These are phyloP conservation scores for Pseudozyma thailandica DNA, from an alignment of 1,284 basidiomycete species.

Conservation along the genomic window DNA sequence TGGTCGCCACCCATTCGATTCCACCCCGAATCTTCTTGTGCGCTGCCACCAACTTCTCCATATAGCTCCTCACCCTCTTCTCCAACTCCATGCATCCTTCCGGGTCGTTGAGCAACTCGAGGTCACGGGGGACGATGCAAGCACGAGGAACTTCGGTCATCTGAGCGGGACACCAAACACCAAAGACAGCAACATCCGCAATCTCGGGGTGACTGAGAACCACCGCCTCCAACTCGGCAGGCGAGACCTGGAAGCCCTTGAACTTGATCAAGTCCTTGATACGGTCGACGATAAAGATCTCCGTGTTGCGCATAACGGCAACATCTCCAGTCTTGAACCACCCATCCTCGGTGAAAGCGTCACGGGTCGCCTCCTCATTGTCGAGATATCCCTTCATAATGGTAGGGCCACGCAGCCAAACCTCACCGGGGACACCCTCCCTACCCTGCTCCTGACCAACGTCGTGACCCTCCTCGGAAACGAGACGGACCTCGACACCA, in stretches of 20 bases:
- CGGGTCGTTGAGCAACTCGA: constrained; percentile 54
- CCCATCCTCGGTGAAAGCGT: constrained; percentile 53
- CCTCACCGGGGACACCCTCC: constrained; percentile 67
- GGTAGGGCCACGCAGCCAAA: constrained; percentile 42
- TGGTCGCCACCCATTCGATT: constrained; percentile 52
- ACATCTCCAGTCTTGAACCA: constrained; percentile 59
- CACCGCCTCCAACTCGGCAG: constrained; percentile 55
- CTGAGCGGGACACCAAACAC: constrained; percentile 37
- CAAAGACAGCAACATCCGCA: constrained; percentile 46
- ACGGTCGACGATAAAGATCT: constrained; percentile 58
- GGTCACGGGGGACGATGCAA: constrained; percentile 60
- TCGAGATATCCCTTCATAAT: constrained; percentile 59
- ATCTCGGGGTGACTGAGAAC: constrained; percentile 46
- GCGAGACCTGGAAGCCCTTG: constrained; percentile 59
- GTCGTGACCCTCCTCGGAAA: constrained; percentile 71
- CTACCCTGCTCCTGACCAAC: constrained; percentile 70
- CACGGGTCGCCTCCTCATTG: constrained; percentile 37
- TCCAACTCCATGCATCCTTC: constrained; percentile 59
- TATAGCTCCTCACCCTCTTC: constrained; percentile 28
- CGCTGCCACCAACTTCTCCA: constrained; percentile 59
- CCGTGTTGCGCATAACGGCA: constrained; percentile 53
- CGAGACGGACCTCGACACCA: constrained; percentile 80
- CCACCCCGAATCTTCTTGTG: constrained; percentile 68
- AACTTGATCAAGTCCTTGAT: constrained; percentile 60
- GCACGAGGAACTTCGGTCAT: constrained; percentile 63